Evolutionary conservation across 1,139 yeast species (phyloP), one percentile per base, ranked within the genome.

Genomic region (Suhomyces panamericanus): DNA sequence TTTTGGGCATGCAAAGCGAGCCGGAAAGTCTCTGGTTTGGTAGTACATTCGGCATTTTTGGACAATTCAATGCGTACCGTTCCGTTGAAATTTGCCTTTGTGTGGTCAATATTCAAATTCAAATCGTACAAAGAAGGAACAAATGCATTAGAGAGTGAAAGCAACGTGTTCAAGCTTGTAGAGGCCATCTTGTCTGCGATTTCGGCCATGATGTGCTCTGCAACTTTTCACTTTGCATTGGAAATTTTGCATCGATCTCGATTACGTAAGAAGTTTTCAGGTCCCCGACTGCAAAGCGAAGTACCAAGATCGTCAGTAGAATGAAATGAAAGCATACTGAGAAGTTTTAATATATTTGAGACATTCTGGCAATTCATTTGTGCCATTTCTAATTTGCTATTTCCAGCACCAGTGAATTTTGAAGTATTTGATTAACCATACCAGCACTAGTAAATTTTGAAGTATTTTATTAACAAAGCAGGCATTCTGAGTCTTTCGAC

Each of bases 41-140:
- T 13, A 69, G 69, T 35, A 57, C 56, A 7, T 63, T 53, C 73
- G 13, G 16, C 27, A 42, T 69, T 70, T 29, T 50, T 48, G 2
- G 35, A 47, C 45, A 78, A 57, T 1, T 64, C 59, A n/a, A 80
- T 64, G 6, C 51, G 50, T 3, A 72, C 61, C n/a, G 55, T 47
- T 29, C 87, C 87, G 15, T 62, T 60, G 59, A 81, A 83, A 56
- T 81, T 81, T 26, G 84, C 74, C 61, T 77, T 80, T n/a, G 60
- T 47, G 41, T 79, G 82, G 55, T 69, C 68, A 29, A 83, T 57
- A 12, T 62, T 62, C 24, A 83, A 51, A 2, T 57, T 54, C 29
- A 82, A 59, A 11, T 63, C 66, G 54, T 83, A 83, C 15, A 59
- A 55, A n/a, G 53, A 44, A 2, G 86, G 85, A 3, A 71, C 47